Conservation (phyloP, 345 rosid species). For the Nephelium lappaceum region DNA sequence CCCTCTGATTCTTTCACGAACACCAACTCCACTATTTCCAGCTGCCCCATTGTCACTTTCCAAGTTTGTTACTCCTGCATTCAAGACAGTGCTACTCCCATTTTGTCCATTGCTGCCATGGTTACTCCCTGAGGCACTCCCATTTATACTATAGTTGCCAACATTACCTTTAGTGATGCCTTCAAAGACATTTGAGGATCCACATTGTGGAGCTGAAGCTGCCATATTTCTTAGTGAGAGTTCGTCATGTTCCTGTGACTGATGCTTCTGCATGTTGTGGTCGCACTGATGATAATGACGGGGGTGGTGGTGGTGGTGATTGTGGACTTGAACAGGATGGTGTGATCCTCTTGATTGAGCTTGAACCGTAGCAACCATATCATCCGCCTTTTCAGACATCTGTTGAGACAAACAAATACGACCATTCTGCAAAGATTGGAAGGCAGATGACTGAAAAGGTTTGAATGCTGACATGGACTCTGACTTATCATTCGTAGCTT, state of each 20-base stretch:
- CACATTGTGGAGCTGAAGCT: slow-evolving; percentile 44
- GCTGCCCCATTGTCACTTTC: slow-evolving; percentile 58
- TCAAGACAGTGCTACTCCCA: slow-evolving; percentile 54
- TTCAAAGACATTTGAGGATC: slow-evolving; percentile 49
- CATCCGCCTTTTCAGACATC: slow-evolving; percentile 31
- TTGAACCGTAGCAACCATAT: slow-evolving; percentile 18
- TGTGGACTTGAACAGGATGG: slow-evolving; percentile 37
- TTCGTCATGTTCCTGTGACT: slow-evolving; percentile 34
- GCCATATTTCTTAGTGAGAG: slow-evolving; percentile 37
- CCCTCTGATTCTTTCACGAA: slow-evolving; percentile 27
- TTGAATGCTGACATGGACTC: slow-evolving; percentile 46
- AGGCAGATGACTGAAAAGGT: slow-evolving; percentile 45
- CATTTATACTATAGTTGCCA: slow-evolving; percentile 66
- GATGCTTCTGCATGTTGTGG: slow-evolving; percentile 31
- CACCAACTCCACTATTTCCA: slow-evolving; percentile 43
- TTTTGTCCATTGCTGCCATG: slow-evolving; percentile 62
- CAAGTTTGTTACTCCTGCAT: slow-evolving; percentile 47
- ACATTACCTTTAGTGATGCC: slow-evolving; percentile 36
- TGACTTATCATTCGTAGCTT: slow-evolving; percentile 38
- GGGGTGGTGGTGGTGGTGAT: slow-evolving; percentile 43
- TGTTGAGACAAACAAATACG: slow-evolving; percentile 28
- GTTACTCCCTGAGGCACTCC: slow-evolving; percentile 71
- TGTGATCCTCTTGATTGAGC: slow-evolving; percentile 28
- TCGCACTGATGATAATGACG: slow-evolving; percentile 38
- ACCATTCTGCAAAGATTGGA: slow-evolving; percentile 38